Evolutionary conservation across 192 early-diverging fungal species (phyloP).

Genomic region (Backusella parvicylindrica): DNA sequence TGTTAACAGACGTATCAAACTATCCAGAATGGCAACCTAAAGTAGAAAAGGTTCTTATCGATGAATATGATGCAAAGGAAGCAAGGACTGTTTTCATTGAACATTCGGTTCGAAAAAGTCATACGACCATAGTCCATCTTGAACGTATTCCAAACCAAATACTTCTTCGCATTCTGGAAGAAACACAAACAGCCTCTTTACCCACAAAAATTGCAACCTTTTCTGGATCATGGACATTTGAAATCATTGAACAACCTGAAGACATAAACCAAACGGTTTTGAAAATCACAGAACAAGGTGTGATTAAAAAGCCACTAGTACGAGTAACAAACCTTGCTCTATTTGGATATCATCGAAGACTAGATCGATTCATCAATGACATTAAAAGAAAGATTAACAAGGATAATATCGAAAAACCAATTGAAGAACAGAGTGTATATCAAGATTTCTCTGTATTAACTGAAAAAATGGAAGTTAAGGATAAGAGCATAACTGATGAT

Average conservation of each 20-base stretch:
- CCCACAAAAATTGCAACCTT: conserved; percentile 18
- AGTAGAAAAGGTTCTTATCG: conserved; percentile 7
- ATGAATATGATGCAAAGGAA: neutral
- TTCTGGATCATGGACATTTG: conserved; percentile 33
- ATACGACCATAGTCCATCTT: conserved; percentile 13
- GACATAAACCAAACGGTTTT: conserved; percentile 6
- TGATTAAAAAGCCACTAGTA: conserved; percentile 31
- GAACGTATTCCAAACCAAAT: conserved; percentile 11
- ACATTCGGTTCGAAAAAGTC: conserved; percentile 20
- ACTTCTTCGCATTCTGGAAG: conserved; percentile 24
- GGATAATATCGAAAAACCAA: neutral
- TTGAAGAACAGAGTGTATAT: neutral
- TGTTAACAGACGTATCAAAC: conserved; percentile 20
- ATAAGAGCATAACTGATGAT: neutral
- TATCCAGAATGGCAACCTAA: conserved; percentile 28
- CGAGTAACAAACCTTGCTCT: conserved; percentile 22
- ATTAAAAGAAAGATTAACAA: conserved; percentile 20
- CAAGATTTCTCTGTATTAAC: conserved; percentile 9
- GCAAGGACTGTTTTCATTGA: conserved; percentile 18
- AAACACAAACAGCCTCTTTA: conserved; percentile 6
- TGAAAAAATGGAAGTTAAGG: neutral
- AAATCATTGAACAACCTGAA: conserved; percentile 1
- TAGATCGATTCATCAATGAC: conserved; percentile 37
- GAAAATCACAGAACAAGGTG: conserved; percentile 33
- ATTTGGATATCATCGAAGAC: conserved; percentile 30